These are phyloP conservation scores for Picochlorum costavermella DNA, from an alignment of 139 green algal genomes.

Conservation along the genomic window DNA sequence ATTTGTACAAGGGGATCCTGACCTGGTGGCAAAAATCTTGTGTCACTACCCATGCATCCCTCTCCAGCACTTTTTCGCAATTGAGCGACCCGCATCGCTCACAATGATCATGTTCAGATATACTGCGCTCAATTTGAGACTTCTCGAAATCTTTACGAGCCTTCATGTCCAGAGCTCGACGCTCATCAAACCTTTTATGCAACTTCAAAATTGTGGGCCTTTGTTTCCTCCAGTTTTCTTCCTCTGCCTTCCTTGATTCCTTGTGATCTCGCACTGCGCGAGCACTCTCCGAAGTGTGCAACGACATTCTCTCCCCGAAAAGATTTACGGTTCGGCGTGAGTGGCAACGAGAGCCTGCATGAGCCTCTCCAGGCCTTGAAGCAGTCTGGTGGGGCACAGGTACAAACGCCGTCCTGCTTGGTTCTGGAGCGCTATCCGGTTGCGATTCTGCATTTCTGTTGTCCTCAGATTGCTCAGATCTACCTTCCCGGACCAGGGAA, in stretches of 20 bases:
- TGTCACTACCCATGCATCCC: neutral
- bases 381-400: neutral
- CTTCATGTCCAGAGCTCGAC: constrained; percentile 3
- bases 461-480: neutral
- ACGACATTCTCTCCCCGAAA: neutral
- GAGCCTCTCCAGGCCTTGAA: neutral
- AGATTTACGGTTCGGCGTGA: constrained; percentile 1
- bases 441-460: neutral
- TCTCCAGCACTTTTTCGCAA: constrained; percentile 5
- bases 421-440: constrained; percentile 4
- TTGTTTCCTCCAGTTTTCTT: constrained; percentile 4
- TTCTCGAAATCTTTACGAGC: constrained; percentile 2
- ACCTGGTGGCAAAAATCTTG: constrained; percentile 3
- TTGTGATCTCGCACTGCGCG: constrained; percentile 2
- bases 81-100: constrained; percentile 3
- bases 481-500: constrained; percentile 2
- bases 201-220: constrained; percentile 4
- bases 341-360: constrained; percentile 1
- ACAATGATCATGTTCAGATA: constrained; percentile 6
- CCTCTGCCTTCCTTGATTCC: constrained; percentile 2
- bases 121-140: neutral
- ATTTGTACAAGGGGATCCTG: constrained; percentile 3
- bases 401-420: constrained; percentile 1
- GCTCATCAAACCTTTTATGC: constrained; percentile 3
- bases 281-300: neutral